Conservation (phyloP, 352 stramenopile species). For the Globisporangium okanoganense region DNA sequence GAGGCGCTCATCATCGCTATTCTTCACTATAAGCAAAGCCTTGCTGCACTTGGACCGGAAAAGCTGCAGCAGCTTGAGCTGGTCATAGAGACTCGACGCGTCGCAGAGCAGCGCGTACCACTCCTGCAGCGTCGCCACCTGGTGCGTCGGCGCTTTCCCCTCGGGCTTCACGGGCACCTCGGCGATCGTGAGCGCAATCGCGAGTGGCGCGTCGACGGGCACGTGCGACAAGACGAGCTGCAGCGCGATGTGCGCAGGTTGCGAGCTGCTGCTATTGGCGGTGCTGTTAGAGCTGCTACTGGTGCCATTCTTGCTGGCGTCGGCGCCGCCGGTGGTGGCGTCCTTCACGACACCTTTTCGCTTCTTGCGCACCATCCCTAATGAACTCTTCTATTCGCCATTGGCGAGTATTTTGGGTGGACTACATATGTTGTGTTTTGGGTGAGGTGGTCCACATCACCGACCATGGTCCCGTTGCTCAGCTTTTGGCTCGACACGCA, state of each 20-base stretch:
- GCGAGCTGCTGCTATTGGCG: conserved; percentile 5
- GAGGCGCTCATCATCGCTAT: conserved; percentile 3
- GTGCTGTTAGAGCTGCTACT: conserved; percentile 19
- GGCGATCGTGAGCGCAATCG: conserved; percentile 25
- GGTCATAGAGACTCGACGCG: conserved; percentile 41
- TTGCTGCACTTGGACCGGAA: conserved; percentile 60
- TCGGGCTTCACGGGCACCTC: conserved; percentile 21
- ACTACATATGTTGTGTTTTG: too few relatives aligned
- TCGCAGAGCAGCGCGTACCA: conserved; percentile 45
- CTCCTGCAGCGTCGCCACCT: conserved; percentile 20
- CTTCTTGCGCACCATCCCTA: conserved; percentile 76
- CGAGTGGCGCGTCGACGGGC: conserved; percentile 33
- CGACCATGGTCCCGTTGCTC: too few relatives aligned
- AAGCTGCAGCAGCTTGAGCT: conserved; percentile 72
- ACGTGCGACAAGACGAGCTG: conserved; percentile 18
- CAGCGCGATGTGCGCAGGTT: conserved; percentile 36
- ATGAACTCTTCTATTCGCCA: not conserved
- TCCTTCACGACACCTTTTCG: conserved; percentile 69
- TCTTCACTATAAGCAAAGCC: not conserved
- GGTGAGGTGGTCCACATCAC: too few relatives aligned
- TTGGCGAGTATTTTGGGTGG: too few relatives aligned
- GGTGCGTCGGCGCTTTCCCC: conserved; percentile 1
- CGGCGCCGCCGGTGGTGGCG: conserved; percentile 20
- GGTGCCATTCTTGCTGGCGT: not conserved
- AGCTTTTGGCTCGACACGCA: too few relatives aligned